Conservation (phyloP, 257 asterid genomes). For the Gynochthodes officinalis region DNA sequence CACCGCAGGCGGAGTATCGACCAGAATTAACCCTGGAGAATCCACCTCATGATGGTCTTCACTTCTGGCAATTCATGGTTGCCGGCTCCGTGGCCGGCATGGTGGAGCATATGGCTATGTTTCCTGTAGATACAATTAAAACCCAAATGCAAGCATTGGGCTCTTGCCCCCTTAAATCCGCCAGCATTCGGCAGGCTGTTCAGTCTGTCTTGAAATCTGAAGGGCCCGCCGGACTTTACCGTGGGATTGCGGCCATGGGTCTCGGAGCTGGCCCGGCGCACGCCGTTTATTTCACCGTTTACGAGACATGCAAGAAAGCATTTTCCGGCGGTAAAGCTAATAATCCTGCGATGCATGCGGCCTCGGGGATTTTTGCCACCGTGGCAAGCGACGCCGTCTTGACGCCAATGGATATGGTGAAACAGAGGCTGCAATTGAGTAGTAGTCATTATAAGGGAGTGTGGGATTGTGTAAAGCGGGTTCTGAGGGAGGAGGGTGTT, state of each 20-base stretch:
- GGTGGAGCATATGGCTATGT: constrained; percentile 98
- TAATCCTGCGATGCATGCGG: constrained; percentile 67
- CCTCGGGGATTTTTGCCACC: constrained; percentile 84
- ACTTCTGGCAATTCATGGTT: constrained; percentile 85
- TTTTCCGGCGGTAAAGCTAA: constrained; percentile 69
- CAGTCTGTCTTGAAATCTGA: constrained; percentile 62
- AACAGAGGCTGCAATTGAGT: constrained; percentile 89
- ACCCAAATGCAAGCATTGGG: constrained; percentile 95
- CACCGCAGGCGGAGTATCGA: constrained; percentile 43
- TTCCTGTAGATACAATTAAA: constrained; percentile 88
- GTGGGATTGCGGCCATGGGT: constrained; percentile 97
- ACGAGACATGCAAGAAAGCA: constrained; percentile 67
- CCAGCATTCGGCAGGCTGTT: constrained; percentile 55
- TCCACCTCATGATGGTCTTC: constrained; percentile 78
- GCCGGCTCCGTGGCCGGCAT: constrained; percentile 91
- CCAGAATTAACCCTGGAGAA: constrained; percentile 32
- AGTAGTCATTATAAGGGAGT: constrained; percentile 79
- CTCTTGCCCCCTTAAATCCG: constrained; percentile 76
- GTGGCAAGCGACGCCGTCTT: constrained; percentile 85
- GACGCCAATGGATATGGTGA: constrained; percentile 98
- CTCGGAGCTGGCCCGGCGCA: constrained; percentile 98
- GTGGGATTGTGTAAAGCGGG: constrained; percentile 73
- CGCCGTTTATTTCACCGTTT: constrained; percentile 86
- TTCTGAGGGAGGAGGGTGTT: constrained; percentile 75
- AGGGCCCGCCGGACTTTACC: constrained; percentile 68